Conservation (phyloP, 1,284 basidiomycete species). For the Filobasidium uniguttulatum region DNA sequence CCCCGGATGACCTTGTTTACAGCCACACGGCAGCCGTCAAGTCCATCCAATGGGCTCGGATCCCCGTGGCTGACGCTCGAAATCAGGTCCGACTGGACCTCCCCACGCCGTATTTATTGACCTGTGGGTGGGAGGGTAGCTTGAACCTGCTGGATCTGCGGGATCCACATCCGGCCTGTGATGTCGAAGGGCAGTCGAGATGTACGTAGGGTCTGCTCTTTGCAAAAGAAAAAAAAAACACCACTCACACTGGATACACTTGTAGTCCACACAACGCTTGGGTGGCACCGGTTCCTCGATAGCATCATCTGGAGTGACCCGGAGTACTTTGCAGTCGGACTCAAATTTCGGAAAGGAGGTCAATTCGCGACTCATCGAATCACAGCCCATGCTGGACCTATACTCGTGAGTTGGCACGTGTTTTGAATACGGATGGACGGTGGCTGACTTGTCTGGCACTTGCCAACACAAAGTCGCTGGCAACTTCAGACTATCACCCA, state of each 20-base stretch:
- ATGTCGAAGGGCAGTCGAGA: slow-evolving; percentile 54
- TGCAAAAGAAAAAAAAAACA: not conserved
- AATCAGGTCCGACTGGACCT: slow-evolving; percentile 41
- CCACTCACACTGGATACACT: not conserved
- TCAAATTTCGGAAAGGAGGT: slow-evolving; percentile 20
- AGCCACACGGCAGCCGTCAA: slow-evolving; percentile 67
- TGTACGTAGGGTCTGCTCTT: slow-evolving; percentile 18
- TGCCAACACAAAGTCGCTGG: slow-evolving; percentile 49
- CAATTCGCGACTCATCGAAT: slow-evolving; percentile 15
- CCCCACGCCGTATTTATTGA: slow-evolving; percentile 57
- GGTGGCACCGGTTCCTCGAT: slow-evolving; percentile 24
- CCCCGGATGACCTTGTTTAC: slow-evolving; percentile 56
- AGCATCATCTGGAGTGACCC: slow-evolving; percentile 25
- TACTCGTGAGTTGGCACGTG: slow-evolving; percentile 51
- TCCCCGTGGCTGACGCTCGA: slow-evolving; percentile 45
- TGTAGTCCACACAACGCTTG: slow-evolving; percentile 23
- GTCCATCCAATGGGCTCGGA: slow-evolving; percentile 54
- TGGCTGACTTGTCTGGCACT: not conserved
- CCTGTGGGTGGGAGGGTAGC: slow-evolving; percentile 63
- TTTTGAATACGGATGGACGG: not conserved
- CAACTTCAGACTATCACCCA: slow-evolving; percentile 69
- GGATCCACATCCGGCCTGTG: slow-evolving; percentile 47
- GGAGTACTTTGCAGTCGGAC: slow-evolving; percentile 24
- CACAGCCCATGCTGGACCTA: slow-evolving; percentile 44
- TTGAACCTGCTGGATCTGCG: slow-evolving; percentile 59